Percentiles rank a stretch among this genome's conserved stretches.
These are phyloP conservation scores for Myrmaecium sp. DNA, from an alignment of 2,329 filamentous ascomycete species.

Conservation along the genomic window DNA sequence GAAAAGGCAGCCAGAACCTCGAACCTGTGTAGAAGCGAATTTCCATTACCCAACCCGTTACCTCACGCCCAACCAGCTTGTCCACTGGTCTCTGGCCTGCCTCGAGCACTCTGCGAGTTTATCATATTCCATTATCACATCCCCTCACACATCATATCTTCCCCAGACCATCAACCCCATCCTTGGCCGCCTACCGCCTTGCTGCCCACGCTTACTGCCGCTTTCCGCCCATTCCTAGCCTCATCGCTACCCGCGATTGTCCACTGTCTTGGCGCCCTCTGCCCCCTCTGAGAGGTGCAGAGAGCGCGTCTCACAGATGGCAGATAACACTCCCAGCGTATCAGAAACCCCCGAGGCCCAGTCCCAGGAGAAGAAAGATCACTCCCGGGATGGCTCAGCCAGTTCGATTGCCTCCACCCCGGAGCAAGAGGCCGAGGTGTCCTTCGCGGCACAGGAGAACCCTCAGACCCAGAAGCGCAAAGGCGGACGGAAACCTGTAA, in stretches of 20 bases:
- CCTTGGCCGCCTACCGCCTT: no score
- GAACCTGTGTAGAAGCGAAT: no score
- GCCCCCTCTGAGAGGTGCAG: conserved; percentile 12
- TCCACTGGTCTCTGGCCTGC: conserved; percentile 20
- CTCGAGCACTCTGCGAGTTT: conserved; percentile 21
- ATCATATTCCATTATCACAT: conserved; percentile 27
- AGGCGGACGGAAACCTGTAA: conserved; percentile 90
- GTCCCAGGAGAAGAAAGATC: conserved; percentile 17
- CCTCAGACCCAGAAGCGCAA: conserved; percentile 67
- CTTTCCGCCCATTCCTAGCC: no score
- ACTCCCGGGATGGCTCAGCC: conserved; percentile 26
- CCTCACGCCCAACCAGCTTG: conserved; percentile 25
- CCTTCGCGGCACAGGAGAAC: conserved; percentile 25
- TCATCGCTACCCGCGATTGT: conserved; percentile 16
- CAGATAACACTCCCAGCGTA: conserved; percentile 26
- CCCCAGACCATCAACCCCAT: no score
- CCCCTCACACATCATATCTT: conserved; percentile 17
- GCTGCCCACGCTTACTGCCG: no score
- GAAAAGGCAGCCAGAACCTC: no score
- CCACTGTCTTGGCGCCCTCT: no score
- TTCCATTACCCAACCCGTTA: conserved; percentile 33
- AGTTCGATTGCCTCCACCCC: conserved; percentile 32
- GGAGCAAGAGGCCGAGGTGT: conserved; percentile 24
- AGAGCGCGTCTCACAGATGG: conserved; percentile 33
- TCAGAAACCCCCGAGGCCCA: conserved; percentile 27